Base-by-base conservation (phyloP, 2,329 filamentous ascomycete species). In the Ophiostoma piceae region DNA sequence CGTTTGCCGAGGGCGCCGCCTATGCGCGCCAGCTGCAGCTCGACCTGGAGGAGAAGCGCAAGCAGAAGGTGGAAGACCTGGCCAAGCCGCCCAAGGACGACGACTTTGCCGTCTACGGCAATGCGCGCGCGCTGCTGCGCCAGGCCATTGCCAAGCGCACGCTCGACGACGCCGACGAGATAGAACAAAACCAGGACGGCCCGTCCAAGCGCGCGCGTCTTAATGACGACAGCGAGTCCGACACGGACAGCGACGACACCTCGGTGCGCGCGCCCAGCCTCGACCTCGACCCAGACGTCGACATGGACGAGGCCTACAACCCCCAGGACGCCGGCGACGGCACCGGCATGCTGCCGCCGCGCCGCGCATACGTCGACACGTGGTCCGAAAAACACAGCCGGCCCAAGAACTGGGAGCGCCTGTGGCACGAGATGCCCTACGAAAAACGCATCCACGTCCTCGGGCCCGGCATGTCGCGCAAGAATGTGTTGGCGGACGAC, bases 391-490 rank as follows among this genome's bases (percentile, higher is more conserved):
- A 11, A 41, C 41, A 35, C 16, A 57, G n/a, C 37, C 62, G 11
- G 5, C 32, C 29, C 6, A n/a, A 22, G 16, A 9, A 39, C 32
- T 65, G 35, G n/a, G 39, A 47, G n/a, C n/a, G 26, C 2, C 51
- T 26, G 12, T 71, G 67, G 51, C 16, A 11, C 7, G n/a, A 39
- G 14, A 14, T 69, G 51, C 67, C 70, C 5, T 68, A 69, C 64
- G 67, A 62, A 11, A 12, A 19, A 26, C 70, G 54, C 12, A 67
- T 68, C 16, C 62, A 69, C 67, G n/a, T 14, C 29, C 70, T 69
- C 6, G 70, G 70, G 8, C 47, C 54, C 1, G 51, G 65, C 29
- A 71, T 71, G 69, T 26, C 37, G 47, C 51, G 70, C n/a, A 29
- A 32, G 2, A 12, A n/a, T 7, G 6, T 47, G n/a, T 2, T 66